These are phyloP conservation scores for Lactifluus rugatus DNA, from an alignment of 768 basidiomycete species.

Conservation along the genomic window DNA sequence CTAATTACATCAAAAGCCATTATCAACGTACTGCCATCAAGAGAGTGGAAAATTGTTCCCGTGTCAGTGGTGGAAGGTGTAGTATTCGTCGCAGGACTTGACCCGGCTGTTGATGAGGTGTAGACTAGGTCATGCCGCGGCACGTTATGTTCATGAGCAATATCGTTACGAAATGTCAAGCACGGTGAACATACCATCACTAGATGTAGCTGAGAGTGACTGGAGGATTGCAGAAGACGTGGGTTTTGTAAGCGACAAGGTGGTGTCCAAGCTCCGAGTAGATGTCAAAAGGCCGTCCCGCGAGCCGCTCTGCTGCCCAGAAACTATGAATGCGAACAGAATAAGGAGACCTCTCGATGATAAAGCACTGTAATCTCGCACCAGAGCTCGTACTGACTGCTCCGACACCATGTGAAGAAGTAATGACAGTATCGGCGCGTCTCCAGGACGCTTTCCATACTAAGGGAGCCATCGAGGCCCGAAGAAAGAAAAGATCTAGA, in stretches of 20 bases:
- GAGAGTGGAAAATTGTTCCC: neutral
- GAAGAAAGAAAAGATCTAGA: neutral
- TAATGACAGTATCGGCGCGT: neutral
- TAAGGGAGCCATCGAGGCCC: conserved; percentile 10
- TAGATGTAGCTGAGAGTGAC: neutral
- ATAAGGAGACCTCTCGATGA: neutral
- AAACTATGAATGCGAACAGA: neutral
- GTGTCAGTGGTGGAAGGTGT: neutral
- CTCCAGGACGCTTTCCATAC: conserved; percentile 1
- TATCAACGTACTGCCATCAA: neutral
- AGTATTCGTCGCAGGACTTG: neutral
- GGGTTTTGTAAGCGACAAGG: neutral
- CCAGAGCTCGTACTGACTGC: neutral
- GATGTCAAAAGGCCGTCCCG: neutral
- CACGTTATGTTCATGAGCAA: neutral
- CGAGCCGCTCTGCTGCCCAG: neutral
- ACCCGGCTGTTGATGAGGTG: neutral
- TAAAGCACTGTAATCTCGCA: neutral
- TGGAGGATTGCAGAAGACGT: neutral
- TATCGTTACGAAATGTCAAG: neutral
- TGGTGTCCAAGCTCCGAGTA: neutral
- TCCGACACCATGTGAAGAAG: neutral
- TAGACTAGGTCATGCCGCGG: neutral
- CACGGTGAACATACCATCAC: neutral
- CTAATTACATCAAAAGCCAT: neutral